These are phyloP conservation scores for Globisporangium nagaii DNA, from an alignment of 352 stramenopile species.

Conservation along the genomic window DNA sequence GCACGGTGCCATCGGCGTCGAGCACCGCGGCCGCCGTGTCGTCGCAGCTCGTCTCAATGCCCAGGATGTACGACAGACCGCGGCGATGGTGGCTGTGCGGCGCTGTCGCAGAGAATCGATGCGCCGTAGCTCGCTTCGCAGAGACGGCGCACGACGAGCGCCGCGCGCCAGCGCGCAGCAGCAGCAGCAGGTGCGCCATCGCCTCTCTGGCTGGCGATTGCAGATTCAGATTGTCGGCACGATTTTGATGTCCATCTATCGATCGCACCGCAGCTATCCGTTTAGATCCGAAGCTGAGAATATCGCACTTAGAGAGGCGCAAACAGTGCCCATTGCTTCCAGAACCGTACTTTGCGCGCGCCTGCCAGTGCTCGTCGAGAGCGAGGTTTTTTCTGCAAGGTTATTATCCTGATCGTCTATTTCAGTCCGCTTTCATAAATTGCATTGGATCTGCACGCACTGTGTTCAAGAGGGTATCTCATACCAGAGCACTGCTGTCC, in stretches of 20 bases:
- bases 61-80: constrained; percentile 76
- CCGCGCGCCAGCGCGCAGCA: neutral
- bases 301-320: neutral
- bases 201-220: neutral
- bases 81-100: constrained; percentile 13
- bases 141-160: neutral
- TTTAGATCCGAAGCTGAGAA: neutral
- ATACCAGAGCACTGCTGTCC: too few relatives aligned
- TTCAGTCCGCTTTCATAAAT: too few relatives aligned
- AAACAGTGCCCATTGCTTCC: neutral
- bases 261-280: neutral
- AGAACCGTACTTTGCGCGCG: neutral
- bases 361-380: neutral
- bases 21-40: constrained; percentile 92
- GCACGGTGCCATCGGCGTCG: constrained; percentile 84
- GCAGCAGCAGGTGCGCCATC: neutral
- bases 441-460: too few relatives aligned
- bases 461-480: too few relatives aligned
- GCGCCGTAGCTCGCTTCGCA: neutral
- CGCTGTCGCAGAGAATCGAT: neutral
- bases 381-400: neutral
- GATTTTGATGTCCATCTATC: neutral
- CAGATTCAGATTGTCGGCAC: too few relatives aligned
- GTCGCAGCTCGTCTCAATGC: constrained; percentile 95
- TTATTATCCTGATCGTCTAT: too few relatives aligned